Base-by-base conservation (phyloP, 441 rosid species). In the Brassica balearica region DNA sequence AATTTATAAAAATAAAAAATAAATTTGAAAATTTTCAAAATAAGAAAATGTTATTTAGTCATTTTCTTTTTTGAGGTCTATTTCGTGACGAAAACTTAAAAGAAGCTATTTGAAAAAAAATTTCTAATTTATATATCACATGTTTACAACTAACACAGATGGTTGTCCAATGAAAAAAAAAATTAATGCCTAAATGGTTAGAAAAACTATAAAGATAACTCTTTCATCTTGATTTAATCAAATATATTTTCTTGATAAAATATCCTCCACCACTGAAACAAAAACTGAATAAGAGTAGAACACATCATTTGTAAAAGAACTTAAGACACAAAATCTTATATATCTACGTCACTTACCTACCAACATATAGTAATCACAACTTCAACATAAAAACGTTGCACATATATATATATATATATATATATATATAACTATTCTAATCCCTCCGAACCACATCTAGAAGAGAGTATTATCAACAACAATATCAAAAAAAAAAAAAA, bases 341-440 rank as follows among this genome's bases (percentile, higher is more conserved):
- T 34, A 34, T 5, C 38, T 2, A 34, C 7, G 38, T 34, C 38
- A 34, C 8, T 34, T 34, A 34, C 38, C 38, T 6, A 34, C 8
- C 38, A 34, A 34, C 38, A 34, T 34, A 34, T 34, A 34, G 38
- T 34, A 34, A 34, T 69, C 17, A 55, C 65, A 74, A 65, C 55
- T 34, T 34, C 43, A 38, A 65, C 9, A 20, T 29, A 2, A 36
- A 29, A 61, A 29, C 10, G 5, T 6, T 73, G 25, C 27, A 65
- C 32, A 20, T 29, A 65, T 19, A 8, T 8, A 4, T 19, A 17
- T 22, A 59, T 29, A 29, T 29, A 19, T 19, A 22, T 19, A 19
- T 19, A 64, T 14, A 14, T 6, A 3, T 17, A 19, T 23, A 22
- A 10, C n/a, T 61, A 53, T 2, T 51, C 22, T 69, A 17, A 0